A percentile compares a stretch with the other conserved stretches of the same genome.
Conservation (phyloP, 805 yeast genomes). For the Zygosaccharomyces siamensis region DNA sequence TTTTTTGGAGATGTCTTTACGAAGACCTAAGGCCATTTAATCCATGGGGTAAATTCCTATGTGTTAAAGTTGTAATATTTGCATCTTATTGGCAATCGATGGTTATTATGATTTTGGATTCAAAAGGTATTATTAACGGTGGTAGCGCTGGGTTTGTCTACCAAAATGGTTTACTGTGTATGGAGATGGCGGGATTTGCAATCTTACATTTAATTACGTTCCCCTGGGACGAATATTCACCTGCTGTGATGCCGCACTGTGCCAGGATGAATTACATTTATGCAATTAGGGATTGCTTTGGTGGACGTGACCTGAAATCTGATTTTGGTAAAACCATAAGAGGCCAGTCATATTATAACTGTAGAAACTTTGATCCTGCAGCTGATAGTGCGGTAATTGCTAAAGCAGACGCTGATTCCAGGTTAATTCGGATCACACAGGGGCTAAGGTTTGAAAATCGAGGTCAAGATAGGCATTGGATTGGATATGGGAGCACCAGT, state of each 20-base stretch:
- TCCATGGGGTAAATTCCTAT: constrained; percentile 88
- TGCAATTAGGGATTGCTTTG: constrained; percentile 75
- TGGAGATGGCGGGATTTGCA: constrained; percentile 83
- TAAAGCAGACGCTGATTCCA: constrained; percentile 60
- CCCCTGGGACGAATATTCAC: constrained; percentile 66
- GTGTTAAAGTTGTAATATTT: constrained; percentile 89
- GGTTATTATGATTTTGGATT: constrained; percentile 48
- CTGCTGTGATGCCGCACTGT: constrained; percentile 58
- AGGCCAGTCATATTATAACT: constrained; percentile 71
- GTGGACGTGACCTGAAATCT: constrained; percentile 66
- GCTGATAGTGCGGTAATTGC: constrained; percentile 45
- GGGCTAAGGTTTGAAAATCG: constrained; percentile 78
- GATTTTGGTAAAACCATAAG: constrained; percentile 67
- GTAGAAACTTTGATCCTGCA: constrained; percentile 76
- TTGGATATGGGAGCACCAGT: constrained; percentile 32
- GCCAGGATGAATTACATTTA: constrained; percentile 54
- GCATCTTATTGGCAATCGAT: constrained; percentile 98
- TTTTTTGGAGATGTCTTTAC: constrained; percentile 91
- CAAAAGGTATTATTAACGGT: constrained; percentile 41
- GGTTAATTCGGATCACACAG: constrained; percentile 66
- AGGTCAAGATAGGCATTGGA: constrained; percentile 83
- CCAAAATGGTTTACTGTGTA: constrained; percentile 73
- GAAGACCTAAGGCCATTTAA: constrained; percentile 69
- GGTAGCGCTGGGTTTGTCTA: constrained; percentile 49
- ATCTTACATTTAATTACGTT: constrained; percentile 86